Base-by-base conservation (phyloP, 345 rosid species). In the Euclidium syriacum region DNA sequence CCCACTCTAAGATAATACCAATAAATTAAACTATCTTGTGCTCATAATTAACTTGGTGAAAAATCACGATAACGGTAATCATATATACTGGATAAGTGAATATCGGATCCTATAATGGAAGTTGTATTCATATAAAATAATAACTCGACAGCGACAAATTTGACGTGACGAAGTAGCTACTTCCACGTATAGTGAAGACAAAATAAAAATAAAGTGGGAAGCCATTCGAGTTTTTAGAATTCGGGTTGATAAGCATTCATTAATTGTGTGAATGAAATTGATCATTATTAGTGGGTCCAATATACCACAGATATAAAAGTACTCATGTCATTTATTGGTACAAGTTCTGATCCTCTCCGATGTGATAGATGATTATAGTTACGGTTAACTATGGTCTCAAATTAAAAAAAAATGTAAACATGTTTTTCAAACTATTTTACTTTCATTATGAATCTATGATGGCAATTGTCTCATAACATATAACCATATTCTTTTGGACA, bases 141-240 rank as follows among this genome's bases (percentile, higher is more conserved):
- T 38, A 65, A 35, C 22, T 54, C 42, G 51, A 38, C 58, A 29
- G 32, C 40, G 71, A 66, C 24, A 38, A 57, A n/a, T 32, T 9
- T 27, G 18, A 54, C 33, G 16, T 34, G 43, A 3, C 20, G 43
- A 11, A 39, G 57, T 48, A 38, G 19, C 50, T 48, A 49, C 29
- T 39, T 58, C 59, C 59, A 58, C 51, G 52, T 67, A 27, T 30
- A 58, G 41, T 29, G 22, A 67, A 39, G 43, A 67, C 49, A 39
- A 12, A 20, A 30, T 6, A 14, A 30, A 23, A 3, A 17, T 2
- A 16, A 1, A 22, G 29, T 7, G 10, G n/a, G n/a, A 39, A 58
- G 35, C 16, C 58, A 30, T 58, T 27, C 19, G 25, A 8, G 7
- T 8, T 24, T 34, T 55, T 19, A 29, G 36, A 44, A 53, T 33